Conservation (phyloP, 441 rosid genomes). For the Melastoma candidum region DNA sequence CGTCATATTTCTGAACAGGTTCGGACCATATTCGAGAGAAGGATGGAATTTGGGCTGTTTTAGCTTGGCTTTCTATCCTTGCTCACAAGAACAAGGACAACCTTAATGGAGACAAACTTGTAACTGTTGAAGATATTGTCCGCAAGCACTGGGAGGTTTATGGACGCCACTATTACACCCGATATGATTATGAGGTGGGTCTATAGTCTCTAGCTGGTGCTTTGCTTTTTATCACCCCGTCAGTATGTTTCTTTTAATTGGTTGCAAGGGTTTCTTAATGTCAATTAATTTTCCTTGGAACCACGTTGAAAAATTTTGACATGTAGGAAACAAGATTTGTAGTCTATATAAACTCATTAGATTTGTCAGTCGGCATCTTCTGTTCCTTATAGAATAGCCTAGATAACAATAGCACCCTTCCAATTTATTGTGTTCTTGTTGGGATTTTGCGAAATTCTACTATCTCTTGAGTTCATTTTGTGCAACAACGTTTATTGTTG, state of each 20-base stretch:
- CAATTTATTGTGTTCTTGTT: no score
- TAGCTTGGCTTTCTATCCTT: constrained; percentile 92
- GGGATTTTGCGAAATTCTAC: no score
- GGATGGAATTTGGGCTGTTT: constrained; percentile 98
- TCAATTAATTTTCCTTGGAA: no score
- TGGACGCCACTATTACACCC: constrained; percentile 95
- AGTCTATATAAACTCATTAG: no score
- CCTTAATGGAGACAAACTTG: constrained; percentile 58
- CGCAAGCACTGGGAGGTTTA: constrained; percentile 80
- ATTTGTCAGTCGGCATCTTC: no score
- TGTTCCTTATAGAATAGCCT: no score
- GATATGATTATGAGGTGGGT: constrained; percentile 91
- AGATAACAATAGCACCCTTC: no score
- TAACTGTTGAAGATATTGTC: constrained; percentile 87
- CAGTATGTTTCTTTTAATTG: constrained; percentile 13
- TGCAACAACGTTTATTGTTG: no score
- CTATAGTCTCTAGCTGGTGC: background rate
- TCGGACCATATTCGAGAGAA: constrained; percentile 97
- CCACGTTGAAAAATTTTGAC: no score
- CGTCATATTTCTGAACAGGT: constrained; percentile 34
- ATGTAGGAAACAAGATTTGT: no score
- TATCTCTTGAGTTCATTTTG: no score
- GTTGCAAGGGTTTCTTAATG: background rate
- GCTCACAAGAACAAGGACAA: constrained; percentile 79
- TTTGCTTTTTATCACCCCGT: background rate